Percentiles rank a stretch among this genome's conserved stretches.
Conservation (phyloP, 331 rosid genomes). For the Erythrophleum ivorense region DNA sequence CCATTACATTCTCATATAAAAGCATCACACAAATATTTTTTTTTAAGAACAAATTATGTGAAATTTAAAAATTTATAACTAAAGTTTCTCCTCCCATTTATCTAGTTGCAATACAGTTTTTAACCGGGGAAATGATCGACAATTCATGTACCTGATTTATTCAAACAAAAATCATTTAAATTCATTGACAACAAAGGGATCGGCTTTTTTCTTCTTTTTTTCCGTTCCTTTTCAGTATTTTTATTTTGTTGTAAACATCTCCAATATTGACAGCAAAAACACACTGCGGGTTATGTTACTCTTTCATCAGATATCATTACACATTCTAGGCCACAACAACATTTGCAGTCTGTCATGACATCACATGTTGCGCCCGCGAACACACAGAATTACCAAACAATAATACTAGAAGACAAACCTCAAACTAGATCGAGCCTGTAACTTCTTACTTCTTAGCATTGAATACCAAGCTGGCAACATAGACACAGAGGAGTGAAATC, state of each 20-base stretch:
- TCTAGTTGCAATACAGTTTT: too few species aligned
- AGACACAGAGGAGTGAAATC: conserved; percentile 51
- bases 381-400: not conserved
- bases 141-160: too few species aligned
- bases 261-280: not conserved
- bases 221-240: not conserved
- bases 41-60: too few species aligned
- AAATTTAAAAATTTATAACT: too few species aligned
- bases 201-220: not conserved
- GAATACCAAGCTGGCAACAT: conserved; percentile 48
- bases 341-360: not conserved
- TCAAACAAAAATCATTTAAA: too few species aligned
- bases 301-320: conserved; percentile 19
- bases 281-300: not conserved
- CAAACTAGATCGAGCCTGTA: conserved; percentile 36
- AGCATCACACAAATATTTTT: too few species aligned
- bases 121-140: too few species aligned
- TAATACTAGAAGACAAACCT: conserved; percentile 38
- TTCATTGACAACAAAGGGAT: too few species aligned
- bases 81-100: too few species aligned
- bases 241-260: not conserved
- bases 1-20: too few species aligned
- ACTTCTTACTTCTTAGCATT: conserved; percentile 46
- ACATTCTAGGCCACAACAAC: conserved; percentile 22
- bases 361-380: not conserved